Base-by-base conservation (phyloP, 192 early-diverging fungal genomes). In the Gigaspora rosea region DNA sequence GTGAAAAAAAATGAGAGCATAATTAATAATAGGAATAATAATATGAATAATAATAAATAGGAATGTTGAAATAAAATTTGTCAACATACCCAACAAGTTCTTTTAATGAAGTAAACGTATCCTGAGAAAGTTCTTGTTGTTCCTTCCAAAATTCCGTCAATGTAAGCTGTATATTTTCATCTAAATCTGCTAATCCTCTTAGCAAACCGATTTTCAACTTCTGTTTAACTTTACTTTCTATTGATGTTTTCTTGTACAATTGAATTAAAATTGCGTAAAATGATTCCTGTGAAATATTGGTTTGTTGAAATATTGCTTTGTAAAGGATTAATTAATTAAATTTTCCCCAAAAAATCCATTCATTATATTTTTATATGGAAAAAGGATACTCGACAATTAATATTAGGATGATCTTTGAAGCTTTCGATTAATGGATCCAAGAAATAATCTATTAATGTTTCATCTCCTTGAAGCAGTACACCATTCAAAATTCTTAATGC, bases 381-480 rank as follows among this genome's bases (percentile, higher is more conserved):
- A 66, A 65, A 66, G 35, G 64, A 80, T 88, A 88, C 87, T 51
- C 86, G 79, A 70, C 87, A 88, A n/a, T 85, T 78, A 10, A 78
- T 61, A 54, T 81, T 91, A 9, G 80, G 58, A 77, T 91, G 87
- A 33, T 71, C 59, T 12, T 78, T 52, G 71, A 93, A 93, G n/a
- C 84, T 77, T 15, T 83, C 58, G 1, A 86, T 68, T 1, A 88
- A 57, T 1, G 79, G 73, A 16, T 82, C 77, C 22, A 93, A 73
- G 47, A 92, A 84, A 64, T 78, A 82, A 15, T 80, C 57, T 47
- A 66, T n/a, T 46, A 41, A 20, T 8, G 64, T n/a, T 20, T 3
- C 41, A 47, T 66, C 33, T 47, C n/a, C n/a, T 8, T 66, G 35
- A 7, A 41, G 15, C 10, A 66, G 18, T 36, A 66, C 9, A 66